Conservation (phyloP, 2,329 filamentous ascomycete species). For the Penicillium sp. region DNA sequence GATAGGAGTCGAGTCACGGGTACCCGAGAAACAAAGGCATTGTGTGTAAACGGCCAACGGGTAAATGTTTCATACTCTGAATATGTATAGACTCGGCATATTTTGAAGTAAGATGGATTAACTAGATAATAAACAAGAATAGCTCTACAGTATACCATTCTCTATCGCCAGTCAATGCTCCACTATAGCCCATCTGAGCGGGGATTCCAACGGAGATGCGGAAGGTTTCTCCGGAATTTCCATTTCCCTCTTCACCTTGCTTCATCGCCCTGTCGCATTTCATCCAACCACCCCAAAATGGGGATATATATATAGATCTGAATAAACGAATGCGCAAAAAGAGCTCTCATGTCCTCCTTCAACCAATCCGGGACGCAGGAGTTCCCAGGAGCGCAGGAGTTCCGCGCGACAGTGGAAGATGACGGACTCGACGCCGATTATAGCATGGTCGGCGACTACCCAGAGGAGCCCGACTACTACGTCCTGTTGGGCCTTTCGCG, state of each 20-base stretch:
- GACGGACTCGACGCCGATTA: slow-evolving; percentile 28
- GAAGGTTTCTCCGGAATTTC: slow-evolving; percentile 21
- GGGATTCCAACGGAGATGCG: slow-evolving; percentile 15
- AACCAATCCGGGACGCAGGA: slow-evolving; percentile 5
- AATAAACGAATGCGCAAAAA: background rate
- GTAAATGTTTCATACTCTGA: background rate
- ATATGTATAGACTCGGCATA: background rate
- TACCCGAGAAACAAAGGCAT: background rate
- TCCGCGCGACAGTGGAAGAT: slow-evolving; percentile 14
- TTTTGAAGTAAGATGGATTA: background rate
- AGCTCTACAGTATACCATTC: background rate
- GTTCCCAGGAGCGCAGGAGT: slow-evolving; percentile 13
- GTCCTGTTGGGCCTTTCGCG: slow-evolving; percentile 39
- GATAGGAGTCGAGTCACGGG: background rate
- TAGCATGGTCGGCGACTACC: slow-evolving; percentile 25
- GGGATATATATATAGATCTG: slow-evolving; percentile 6
- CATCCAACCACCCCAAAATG: slow-evolving; percentile 4
- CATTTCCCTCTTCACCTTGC: slow-evolving; percentile 1
- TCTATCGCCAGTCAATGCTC: background rate
- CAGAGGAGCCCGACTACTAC: slow-evolving; percentile 41
- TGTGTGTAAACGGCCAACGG: background rate
- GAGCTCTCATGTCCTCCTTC: slow-evolving; percentile 13
- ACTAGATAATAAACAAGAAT: background rate
- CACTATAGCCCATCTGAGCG: slow-evolving; percentile 2
- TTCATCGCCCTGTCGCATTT: slow-evolving; percentile 2